Percentiles rank a stretch among this genome's conserved stretches.
Evolutionary conservation across 768 basidiomycete genomes (phyloP).

Genomic region (Tulasnella sp.): DNA sequence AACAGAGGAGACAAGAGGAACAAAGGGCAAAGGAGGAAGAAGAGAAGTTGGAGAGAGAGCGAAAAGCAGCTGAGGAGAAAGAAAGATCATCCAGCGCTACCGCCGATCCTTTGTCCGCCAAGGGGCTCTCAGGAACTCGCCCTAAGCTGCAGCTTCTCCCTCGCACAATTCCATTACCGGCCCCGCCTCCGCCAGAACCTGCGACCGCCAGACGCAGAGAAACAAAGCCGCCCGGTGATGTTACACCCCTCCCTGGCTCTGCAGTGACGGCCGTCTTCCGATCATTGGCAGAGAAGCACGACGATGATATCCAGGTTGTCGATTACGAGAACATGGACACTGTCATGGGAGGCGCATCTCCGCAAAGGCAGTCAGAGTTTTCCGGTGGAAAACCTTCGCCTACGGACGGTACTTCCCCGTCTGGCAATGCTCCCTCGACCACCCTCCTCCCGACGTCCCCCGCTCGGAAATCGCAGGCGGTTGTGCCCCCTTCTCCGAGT

Average conservation of each 20-base stretch:
- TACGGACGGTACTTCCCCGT: neutral
- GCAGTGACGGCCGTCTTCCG: neutral
- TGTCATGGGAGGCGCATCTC: neutral
- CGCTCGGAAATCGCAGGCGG: neutral
- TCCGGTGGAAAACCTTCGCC: neutral
- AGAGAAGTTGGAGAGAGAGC: conserved; percentile 22
- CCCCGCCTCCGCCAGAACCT: neutral
- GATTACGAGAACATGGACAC: conserved; percentile 23
- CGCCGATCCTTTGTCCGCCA: conserved; percentile 41
- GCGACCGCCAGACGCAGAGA: neutral
- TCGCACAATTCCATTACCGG: neutral
- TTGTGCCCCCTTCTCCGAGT: neutral
- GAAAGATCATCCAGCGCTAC: neutral
- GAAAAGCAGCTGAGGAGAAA: neutral
- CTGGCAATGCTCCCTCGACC: neutral
- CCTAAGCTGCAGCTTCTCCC: conserved; percentile 19
- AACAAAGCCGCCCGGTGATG: neutral
- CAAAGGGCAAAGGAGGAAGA: conserved; percentile 35
- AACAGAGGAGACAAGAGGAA: conserved; percentile 30
- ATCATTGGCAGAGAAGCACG: conserved; percentile 3
- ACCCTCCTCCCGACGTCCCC: neutral
- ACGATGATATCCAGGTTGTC: conserved; percentile 12
- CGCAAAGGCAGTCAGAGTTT: conserved; percentile 7
- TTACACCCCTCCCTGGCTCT: conserved; percentile 7
- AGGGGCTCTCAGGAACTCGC: conserved; percentile 14